Conservation (phyloP, 2,329 filamentous ascomycete species). For the Lasiodiplodia sp. region DNA sequence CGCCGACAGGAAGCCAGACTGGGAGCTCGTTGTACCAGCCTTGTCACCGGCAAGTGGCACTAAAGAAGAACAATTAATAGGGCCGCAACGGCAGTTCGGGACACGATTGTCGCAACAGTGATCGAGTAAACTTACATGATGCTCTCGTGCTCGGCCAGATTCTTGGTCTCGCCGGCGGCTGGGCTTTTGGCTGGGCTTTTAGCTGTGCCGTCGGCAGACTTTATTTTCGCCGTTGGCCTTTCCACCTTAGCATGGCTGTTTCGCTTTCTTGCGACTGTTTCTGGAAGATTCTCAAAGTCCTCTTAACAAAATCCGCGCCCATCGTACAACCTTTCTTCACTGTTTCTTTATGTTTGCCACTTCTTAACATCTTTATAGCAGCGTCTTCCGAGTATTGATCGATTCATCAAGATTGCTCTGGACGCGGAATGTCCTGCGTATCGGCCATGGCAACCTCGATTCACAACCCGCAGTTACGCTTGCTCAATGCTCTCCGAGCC, state of each 20-base stretch:
- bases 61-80: not conserved
- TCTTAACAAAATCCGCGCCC: not conserved
- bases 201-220: not conserved
- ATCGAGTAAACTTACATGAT: not conserved
- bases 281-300: not conserved
- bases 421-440: not conserved
- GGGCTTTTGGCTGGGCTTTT: not conserved
- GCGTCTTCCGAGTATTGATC: not conserved
- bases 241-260: not conserved
- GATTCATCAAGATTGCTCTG: not conserved
- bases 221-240: not conserved
- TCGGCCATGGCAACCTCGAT: not conserved
- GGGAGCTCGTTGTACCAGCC: not conserved
- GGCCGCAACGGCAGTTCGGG: not conserved
- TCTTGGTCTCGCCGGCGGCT: not conserved
- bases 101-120: not conserved
- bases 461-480: conserved; percentile 51
- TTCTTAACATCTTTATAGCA: not conserved
- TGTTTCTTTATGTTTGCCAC: not conserved
- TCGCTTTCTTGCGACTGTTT: not conserved
- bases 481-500: conserved; percentile 54
- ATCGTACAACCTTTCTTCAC: not conserved
- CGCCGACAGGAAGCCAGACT: not conserved
- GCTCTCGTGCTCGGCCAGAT: not conserved
- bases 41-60: not conserved